phyloP scores from a whole-genome alignment of 805 yeast genomes.

The Priceomyces castillae region DNA sequence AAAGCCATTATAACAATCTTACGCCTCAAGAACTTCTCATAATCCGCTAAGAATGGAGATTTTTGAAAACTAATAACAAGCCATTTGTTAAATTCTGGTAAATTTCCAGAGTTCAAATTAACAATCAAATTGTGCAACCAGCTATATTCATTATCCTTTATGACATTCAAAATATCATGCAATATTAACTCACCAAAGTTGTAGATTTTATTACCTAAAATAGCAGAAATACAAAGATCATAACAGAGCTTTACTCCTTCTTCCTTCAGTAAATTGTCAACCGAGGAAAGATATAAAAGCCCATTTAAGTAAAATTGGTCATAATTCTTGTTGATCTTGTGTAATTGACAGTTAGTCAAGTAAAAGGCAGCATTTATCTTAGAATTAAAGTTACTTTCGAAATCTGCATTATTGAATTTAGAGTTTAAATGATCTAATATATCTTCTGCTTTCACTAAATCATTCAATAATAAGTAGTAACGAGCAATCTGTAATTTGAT shows the following conservation, averaged over 20 bases:
- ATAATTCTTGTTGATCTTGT: slow-evolving; percentile 73
- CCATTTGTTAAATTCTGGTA: slow-evolving; percentile 58
- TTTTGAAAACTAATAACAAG: slow-evolving; percentile 33
- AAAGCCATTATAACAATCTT: slow-evolving; percentile 91
- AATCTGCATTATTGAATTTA: slow-evolving; percentile 46
- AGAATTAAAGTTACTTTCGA: slow-evolving; percentile 31
- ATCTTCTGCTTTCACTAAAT: slow-evolving; percentile 58
- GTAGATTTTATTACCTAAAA: slow-evolving; percentile 87
- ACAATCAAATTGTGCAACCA: slow-evolving; percentile 75
- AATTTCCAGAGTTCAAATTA: slow-evolving; percentile 75
- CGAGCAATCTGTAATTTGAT: slow-evolving; percentile 68
- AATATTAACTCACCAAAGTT: slow-evolving; percentile 93
- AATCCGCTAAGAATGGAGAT: slow-evolving; percentile 55
- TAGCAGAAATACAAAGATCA: slow-evolving; percentile 81
- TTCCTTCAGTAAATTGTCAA: slow-evolving; percentile 43
- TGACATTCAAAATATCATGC: slow-evolving; percentile 71
- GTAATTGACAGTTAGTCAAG: slow-evolving; percentile 72
- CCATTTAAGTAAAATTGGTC: slow-evolving; percentile 79
- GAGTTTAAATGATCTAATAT: slow-evolving; percentile 60
- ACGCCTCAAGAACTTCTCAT: slow-evolving; percentile 72
- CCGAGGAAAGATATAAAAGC: slow-evolving; percentile 76
- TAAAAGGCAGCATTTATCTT: slow-evolving; percentile 81
- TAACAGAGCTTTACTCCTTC: slow-evolving; percentile 49
- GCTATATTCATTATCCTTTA: slow-evolving; percentile 45
- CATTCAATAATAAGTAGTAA: slow-evolving; percentile 53